phyloP scores from a whole-genome alignment of 108 stramenopile genomes.

The Skeletonema grethae region DNA sequence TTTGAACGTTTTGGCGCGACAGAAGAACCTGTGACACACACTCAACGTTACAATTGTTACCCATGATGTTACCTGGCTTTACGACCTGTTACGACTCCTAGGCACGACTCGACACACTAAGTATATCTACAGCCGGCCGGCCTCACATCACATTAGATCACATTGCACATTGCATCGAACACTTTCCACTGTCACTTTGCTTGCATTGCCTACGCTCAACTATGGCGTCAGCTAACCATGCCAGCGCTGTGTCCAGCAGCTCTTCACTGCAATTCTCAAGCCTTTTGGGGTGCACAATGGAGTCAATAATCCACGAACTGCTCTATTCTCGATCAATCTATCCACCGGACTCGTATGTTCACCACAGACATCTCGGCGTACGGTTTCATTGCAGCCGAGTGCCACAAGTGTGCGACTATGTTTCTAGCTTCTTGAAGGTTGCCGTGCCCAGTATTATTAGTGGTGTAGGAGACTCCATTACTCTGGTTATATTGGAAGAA shows the following conservation, averaged over 20 bases:
- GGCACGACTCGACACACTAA: no score
- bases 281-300: slow-evolving; percentile 39
- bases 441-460: slow-evolving; percentile 36
- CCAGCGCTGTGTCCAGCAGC: slow-evolving; percentile 11
- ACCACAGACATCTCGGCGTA: slow-evolving; percentile 44
- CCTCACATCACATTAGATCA: no score
- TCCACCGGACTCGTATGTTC: slow-evolving; percentile 44
- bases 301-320: slow-evolving; percentile 48
- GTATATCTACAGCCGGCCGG: no score
- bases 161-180: no score
- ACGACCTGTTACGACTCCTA: no score
- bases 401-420: slow-evolving; percentile 42
- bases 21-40: no score
- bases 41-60: no score
- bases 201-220: no score
- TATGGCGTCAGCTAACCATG: slow-evolving; percentile 9
- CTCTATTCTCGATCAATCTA: slow-evolving; percentile 49
- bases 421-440: slow-evolving; percentile 40
- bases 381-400: slow-evolving; percentile 45
- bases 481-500: slow-evolving; percentile 50
- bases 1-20: no score
- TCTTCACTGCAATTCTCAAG: slow-evolving; percentile 21
- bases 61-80: no score
- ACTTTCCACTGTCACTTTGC: no score
- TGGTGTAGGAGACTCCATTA: slow-evolving; percentile 29